These are phyloP conservation scores for Botryobasidium botryosum DNA, from an alignment of 768 basidiomycete genomes.

Conservation along the genomic window DNA sequence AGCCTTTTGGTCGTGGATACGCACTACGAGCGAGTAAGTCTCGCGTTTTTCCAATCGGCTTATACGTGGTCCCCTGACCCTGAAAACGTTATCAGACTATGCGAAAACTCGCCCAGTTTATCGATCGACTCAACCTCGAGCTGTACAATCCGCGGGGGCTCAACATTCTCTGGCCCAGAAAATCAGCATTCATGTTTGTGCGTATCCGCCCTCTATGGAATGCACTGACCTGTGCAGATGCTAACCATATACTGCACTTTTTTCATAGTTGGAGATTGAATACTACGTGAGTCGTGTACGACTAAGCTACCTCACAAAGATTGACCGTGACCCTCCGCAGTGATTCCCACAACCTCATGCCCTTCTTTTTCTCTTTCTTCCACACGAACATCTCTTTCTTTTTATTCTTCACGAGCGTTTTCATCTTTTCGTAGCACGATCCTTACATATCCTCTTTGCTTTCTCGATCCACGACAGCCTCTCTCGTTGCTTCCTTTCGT, in stretches of 20 bases:
- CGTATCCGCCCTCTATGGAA: slow-evolving; percentile 22
- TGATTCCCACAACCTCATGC: no score
- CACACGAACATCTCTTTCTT: no score
- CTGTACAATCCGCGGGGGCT: slow-evolving; percentile 77
- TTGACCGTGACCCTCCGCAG: no score
- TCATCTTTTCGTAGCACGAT: no score
- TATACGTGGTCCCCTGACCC: background rate
- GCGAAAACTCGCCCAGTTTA: slow-evolving; percentile 37
- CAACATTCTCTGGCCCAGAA: slow-evolving; percentile 70
- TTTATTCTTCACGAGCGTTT: no score
- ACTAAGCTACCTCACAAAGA: no score
- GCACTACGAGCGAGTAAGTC: slow-evolving; percentile 65
- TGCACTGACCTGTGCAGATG: slow-evolving; percentile 1
- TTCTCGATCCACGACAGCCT: no score
- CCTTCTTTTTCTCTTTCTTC: no score
- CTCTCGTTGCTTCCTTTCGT: no score
- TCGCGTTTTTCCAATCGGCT: background rate
- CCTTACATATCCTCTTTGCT: no score
- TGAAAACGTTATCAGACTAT: slow-evolving; percentile 53
- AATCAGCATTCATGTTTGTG: slow-evolving; percentile 83
- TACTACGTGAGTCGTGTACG: slow-evolving; percentile 42
- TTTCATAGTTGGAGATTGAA: slow-evolving; percentile 74
- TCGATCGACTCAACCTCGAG: slow-evolving; percentile 51
- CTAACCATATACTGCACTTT: slow-evolving; percentile 1
- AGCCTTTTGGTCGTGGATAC: slow-evolving; percentile 48